Evolutionary conservation across 202 grass and related monocot genomes (phyloP).

Genomic region (Musa balbisiana): DNA sequence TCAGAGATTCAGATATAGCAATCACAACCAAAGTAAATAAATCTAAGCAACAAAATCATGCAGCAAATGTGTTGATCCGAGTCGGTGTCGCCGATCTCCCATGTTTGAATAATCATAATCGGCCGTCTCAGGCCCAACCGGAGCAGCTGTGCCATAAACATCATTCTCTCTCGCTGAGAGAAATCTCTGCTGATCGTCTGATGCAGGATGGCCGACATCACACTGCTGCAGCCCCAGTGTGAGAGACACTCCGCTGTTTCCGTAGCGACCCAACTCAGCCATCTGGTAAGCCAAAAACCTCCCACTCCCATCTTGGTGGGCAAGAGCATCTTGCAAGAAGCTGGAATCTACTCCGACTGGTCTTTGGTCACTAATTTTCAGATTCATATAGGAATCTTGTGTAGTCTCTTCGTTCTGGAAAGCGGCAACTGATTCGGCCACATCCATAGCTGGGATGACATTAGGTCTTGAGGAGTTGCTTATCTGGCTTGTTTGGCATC

Average conservation of each 20-base stretch:
- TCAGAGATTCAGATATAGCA: background rate
- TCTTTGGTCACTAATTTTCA: conserved; percentile 35
- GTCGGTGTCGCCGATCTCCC: conserved; percentile 55
- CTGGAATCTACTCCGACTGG: conserved; percentile 7
- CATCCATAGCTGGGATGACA: conserved; percentile 14
- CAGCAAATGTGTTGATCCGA: conserved; percentile 64
- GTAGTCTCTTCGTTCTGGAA: conserved; percentile 3
- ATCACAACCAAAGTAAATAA: background rate
- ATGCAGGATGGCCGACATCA: conserved; percentile 37
- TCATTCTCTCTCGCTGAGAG: conserved; percentile 27
- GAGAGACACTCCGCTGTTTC: conserved; percentile 61
- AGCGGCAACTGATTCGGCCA: background rate
- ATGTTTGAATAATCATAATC: conserved; percentile 75
- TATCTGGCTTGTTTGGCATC: conserved; percentile 31
- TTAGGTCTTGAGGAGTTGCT: conserved; percentile 29
- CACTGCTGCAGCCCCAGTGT: conserved; percentile 88
- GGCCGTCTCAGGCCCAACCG: conserved; percentile 27
- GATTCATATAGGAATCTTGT: conserved; percentile 22
- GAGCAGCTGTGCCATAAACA: conserved; percentile 35
- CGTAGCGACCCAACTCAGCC: conserved; percentile 44
- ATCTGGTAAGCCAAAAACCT: conserved; percentile 76
- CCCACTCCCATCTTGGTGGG: conserved; percentile 38
- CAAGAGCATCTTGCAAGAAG: conserved; percentile 52
- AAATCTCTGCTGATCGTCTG: conserved; percentile 40
- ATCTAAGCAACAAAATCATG: conserved; percentile 85